Conservation (phyloP, 331 rosid species). For the Quercus phellos region DNA sequence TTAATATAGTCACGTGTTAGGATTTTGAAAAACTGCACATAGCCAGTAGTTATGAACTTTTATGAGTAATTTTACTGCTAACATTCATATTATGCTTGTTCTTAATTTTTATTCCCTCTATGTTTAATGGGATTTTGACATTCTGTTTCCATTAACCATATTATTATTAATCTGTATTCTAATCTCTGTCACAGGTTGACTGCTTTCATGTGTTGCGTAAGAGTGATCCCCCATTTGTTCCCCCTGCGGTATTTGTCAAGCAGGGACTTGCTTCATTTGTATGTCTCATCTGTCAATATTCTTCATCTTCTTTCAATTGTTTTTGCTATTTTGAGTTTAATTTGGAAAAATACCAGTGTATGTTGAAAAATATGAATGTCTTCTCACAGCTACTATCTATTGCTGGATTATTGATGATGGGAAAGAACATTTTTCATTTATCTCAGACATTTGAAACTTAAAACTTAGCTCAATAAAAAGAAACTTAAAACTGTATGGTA, state of each 20-base stretch:
- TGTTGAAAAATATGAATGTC: not conserved
- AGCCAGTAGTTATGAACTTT: not conserved
- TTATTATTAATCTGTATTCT: slow-evolving; percentile 8
- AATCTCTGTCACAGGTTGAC: slow-evolving; percentile 60
- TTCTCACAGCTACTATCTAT: not conserved
- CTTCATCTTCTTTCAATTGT: not conserved
- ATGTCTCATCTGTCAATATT: slow-evolving; percentile 33
- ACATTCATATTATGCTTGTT: not conserved
- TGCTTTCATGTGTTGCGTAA: slow-evolving; percentile 95
- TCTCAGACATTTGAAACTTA: not conserved
- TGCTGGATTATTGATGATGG: slow-evolving; percentile 1
- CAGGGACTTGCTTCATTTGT: slow-evolving; percentile 90
- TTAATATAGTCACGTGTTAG: not conserved
- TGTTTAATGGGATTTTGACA: not conserved
- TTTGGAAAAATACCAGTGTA: not conserved
- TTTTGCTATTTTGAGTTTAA: not conserved
- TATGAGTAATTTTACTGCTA: not conserved
- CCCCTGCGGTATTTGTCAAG: slow-evolving; percentile 76
- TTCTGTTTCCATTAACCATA: slow-evolving; percentile 13
- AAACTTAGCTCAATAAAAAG: too few species aligned
- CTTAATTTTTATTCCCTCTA: not conserved
- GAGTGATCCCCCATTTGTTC: slow-evolving; percentile 93
- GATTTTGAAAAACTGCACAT: not conserved
- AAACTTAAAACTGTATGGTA: not conserved
- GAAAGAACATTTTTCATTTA: not conserved